These are phyloP conservation scores for Dryas alaskensis DNA, from an alignment of 306 rosid species.

Conservation along the genomic window DNA sequence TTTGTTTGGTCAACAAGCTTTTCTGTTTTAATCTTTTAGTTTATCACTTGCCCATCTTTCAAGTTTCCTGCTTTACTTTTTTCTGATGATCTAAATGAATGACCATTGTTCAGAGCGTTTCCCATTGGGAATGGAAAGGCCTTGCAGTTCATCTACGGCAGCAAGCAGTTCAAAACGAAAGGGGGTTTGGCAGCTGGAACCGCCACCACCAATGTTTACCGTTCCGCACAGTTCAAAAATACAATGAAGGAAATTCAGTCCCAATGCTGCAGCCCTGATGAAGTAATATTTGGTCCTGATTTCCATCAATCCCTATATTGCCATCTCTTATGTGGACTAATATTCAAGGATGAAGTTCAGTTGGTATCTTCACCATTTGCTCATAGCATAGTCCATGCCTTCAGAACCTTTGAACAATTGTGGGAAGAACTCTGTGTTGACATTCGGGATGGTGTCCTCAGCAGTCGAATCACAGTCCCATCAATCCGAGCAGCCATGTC, in stretches of 20 bases:
- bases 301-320: constrained; percentile 84
- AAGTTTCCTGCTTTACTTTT: not conserved
- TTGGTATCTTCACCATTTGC: constrained; percentile 68
- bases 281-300: constrained; percentile 77
- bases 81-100: constrained; percentile 19
- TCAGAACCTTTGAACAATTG: constrained; percentile 66
- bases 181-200: constrained; percentile 83
- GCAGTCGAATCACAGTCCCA: constrained; percentile 44
- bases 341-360: constrained; percentile 60
- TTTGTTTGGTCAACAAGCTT: not conserved
- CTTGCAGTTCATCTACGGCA: constrained; percentile 70
- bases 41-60: not conserved
- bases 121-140: constrained; percentile 78
- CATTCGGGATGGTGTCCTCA: constrained; percentile 62
- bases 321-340: constrained; percentile 82
- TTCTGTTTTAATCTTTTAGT: not conserved
- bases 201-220: constrained; percentile 78
- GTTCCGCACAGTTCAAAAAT: constrained; percentile 31
- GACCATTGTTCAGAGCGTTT: constrained; percentile 50
- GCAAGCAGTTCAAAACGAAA: constrained; percentile 64
- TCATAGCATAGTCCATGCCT: constrained; percentile 73
- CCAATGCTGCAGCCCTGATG: constrained; percentile 75
- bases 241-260: constrained; percentile 56
- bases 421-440: constrained; percentile 76
- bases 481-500: constrained; percentile 59